Evolutionary conservation across 345 rosid species (phyloP), one percentile per base, ranked within the genome.

Genomic region (Eucalyptus victrix): DNA sequence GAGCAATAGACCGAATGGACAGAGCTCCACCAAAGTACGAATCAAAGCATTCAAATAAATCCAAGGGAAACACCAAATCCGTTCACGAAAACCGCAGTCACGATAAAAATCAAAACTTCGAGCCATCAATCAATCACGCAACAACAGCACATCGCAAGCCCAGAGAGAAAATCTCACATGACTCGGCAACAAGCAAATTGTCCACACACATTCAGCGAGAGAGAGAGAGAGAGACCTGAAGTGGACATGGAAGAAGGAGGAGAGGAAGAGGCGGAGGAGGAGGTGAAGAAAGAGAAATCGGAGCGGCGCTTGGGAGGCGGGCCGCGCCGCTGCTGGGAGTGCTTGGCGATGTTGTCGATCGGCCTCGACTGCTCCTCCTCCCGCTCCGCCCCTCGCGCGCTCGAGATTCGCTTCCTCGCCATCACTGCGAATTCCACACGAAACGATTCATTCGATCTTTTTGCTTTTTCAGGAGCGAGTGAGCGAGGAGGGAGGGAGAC

Each of bases 301-400:
- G 92, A 88, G 89, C 91, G 93, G 23, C 90, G 92, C 88, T 87
- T 88, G 88, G 93, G 89, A 12, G 90, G 87, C 19, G 92, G 91
- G 49, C 91, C 89, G 37, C 93, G 86, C 4, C 51, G 90, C 76
- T 90, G 91, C 88, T 90, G 90, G 51, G 88, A 42, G 80, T 88
- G 89, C 65, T 47, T 51, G 42, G 90, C 89, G 87, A 91, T 86
- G 87, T 87, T 40, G 86, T 91, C 91, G 40, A 76, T 76, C 47
- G 30, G 85, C 47, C 30, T 40, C 47, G 85, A 40, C 12, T 6
- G 14, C 42, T 21, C 8, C 85, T 76, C 47, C 83, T 76, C 85
- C 47, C 13, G 30, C 9, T 40, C 28, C 47, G 80, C 28, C 28
- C 1, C 47, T 11, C 47, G 24, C 4, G 80, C 44, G 44, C 23